These are phyloP conservation scores for Raffaelea deltoideospora DNA, from an alignment of 2,329 filamentous ascomycete genomes.

Conservation along the genomic window DNA sequence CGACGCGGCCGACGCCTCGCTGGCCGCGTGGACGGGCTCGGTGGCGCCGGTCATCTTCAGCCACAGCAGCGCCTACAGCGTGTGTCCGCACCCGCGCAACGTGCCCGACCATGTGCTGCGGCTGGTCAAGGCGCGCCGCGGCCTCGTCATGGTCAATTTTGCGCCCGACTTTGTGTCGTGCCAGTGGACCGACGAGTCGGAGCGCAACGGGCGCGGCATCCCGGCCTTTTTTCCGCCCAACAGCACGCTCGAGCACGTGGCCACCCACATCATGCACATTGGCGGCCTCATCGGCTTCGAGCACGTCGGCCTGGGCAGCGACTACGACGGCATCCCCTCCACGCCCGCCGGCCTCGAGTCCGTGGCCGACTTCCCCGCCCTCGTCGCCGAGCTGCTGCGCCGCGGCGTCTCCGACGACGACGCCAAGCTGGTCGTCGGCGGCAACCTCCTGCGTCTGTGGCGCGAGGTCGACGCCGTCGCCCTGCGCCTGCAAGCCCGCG, in stretches of 20 bases:
- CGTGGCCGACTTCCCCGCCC: conserved; percentile 65
- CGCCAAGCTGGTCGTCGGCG: conserved; percentile 59
- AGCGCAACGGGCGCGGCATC: conserved; percentile 28
- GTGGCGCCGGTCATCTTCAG: conserved; percentile 76
- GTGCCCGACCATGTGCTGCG: conserved; percentile 72
- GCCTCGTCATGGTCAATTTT: conserved; percentile 87
- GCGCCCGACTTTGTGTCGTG: conserved; percentile 72
- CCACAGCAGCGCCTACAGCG: conserved; percentile 64
- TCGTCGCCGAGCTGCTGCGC: conserved; percentile 60
- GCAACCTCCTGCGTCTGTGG: conserved; percentile 78
- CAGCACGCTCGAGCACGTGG: conserved; percentile 62
- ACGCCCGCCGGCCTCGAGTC: conserved; percentile 68
- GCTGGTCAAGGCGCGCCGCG: conserved; percentile 56
- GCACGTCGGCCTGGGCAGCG: conserved; percentile 75
- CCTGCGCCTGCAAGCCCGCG: conserved; percentile 43
- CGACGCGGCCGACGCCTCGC: conserved; percentile 16
- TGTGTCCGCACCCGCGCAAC: conserved; percentile 83
- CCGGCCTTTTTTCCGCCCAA: conserved; percentile 53
- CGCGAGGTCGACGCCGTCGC: conserved; percentile 60
- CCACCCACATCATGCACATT: conserved; percentile 67
- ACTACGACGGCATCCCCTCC: conserved; percentile 64
- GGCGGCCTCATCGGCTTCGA: conserved; percentile 73
- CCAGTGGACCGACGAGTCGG: conserved; percentile 27
- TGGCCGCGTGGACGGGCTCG: conserved; percentile 52
- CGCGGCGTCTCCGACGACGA: conserved; percentile 62